These are phyloP conservation scores for Schizosaccharomyces japonicus DNA, from an alignment of 805 yeast species.

Conservation along the genomic window DNA sequence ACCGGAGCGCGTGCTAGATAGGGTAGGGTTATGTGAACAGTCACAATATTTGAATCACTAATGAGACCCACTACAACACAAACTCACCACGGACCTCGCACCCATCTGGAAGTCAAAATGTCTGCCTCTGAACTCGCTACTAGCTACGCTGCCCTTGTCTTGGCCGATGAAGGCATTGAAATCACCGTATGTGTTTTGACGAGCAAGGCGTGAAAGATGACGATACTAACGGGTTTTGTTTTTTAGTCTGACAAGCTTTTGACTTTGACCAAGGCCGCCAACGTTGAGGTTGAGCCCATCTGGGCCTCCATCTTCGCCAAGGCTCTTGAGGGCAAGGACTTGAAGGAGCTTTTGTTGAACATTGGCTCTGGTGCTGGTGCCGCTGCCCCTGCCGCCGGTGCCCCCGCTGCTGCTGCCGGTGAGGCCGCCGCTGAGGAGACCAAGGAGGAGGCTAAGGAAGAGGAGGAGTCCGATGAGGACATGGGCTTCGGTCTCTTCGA, in stretches of 20 bases:
- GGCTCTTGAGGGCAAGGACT: constrained; percentile 65
- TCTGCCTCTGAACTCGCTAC: constrained; percentile 64
- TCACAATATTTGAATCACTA: not conserved
- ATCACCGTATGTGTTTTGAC: constrained; percentile 23
- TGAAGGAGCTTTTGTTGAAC: constrained; percentile 53
- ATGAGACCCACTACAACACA: too few species aligned
- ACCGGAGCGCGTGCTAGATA: too few species aligned
- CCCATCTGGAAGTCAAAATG: constrained; percentile 39
- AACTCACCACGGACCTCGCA: too few species aligned
- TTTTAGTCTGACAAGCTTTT: constrained; percentile 53
- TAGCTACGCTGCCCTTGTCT: constrained; percentile 83
- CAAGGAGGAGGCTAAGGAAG: constrained; percentile 13
- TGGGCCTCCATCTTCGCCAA: constrained; percentile 78
- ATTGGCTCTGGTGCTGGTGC: constrained; percentile 47
- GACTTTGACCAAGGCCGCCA: constrained; percentile 60
- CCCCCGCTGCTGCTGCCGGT: constrained; percentile 17
- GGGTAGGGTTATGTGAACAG: not conserved
- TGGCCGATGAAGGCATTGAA: constrained; percentile 79
- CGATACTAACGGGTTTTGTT: not conserved
- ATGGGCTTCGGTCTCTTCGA: constrained; percentile 36
- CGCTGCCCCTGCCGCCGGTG: constrained; percentile 31
- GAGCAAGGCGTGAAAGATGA: not conserved
- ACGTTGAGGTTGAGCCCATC: constrained; percentile 53
- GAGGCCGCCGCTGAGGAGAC: constrained; percentile 12
- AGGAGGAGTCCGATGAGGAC: constrained; percentile 11